phyloP scores from a whole-genome alignment of 768 basidiomycete genomes.

The Collybiopsis confluens region DNA sequence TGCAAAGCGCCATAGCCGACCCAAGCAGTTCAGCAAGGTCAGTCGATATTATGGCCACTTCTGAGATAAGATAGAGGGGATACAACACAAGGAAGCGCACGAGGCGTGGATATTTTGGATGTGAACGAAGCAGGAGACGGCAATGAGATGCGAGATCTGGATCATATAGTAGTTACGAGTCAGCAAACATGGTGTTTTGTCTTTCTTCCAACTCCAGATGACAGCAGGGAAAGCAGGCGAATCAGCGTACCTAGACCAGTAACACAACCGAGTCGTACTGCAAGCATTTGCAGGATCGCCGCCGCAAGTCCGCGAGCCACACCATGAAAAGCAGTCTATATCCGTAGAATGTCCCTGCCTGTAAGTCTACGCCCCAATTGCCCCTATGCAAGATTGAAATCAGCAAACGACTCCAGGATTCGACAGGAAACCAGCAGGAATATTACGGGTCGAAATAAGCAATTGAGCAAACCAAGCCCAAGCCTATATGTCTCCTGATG shows the following conservation, averaged over 20 bases:
- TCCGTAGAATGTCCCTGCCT: conserved; percentile 81
- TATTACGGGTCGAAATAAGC: conserved; percentile 90
- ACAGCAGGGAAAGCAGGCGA: conserved; percentile 10
- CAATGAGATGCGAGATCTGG: conserved; percentile 49
- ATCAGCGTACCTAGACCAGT: conserved; percentile 66
- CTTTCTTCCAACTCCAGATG: no score
- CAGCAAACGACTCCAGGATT: background rate
- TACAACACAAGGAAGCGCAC: conserved; percentile 60
- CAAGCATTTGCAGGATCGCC: conserved; percentile 78
- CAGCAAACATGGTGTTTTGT: background rate
- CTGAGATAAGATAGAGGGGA: conserved; percentile 60
- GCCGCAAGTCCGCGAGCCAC: conserved; percentile 76
- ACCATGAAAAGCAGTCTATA: conserved; percentile 86
- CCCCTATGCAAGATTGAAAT: conserved; percentile 34
- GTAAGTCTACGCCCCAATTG: conserved; percentile 88
- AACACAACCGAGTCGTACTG: conserved; percentile 77
- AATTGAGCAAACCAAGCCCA: conserved; percentile 83
- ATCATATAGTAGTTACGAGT: background rate
- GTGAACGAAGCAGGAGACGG: conserved; percentile 60
- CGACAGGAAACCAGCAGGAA: conserved; percentile 25
- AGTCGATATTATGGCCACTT: conserved; percentile 72
- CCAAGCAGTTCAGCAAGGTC: conserved; percentile 81
- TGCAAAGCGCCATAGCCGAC: conserved; percentile 73
- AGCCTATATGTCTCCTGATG: conserved; percentile 63
- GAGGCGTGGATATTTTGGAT: conserved; percentile 52